phyloP scores from a whole-genome alignment of 2,329 filamentous ascomycete genomes.

The Trichoderma polysporum region DNA sequence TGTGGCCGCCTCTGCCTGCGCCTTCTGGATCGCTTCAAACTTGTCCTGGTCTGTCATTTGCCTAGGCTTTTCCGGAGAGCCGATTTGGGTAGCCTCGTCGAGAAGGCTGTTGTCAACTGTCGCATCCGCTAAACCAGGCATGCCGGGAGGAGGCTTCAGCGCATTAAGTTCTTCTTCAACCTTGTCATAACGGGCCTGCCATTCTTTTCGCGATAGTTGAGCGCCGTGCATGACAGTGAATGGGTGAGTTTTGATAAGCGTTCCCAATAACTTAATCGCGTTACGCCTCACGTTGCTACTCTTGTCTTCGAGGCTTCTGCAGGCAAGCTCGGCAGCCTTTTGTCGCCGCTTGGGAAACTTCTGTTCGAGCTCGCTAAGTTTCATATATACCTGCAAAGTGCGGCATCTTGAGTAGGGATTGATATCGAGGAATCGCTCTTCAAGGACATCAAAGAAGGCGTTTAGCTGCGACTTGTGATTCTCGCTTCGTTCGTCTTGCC shows the following conservation, averaged over 20 bases:
- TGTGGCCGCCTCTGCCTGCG: slow-evolving; percentile 82
- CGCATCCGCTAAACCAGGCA: slow-evolving; percentile 58
- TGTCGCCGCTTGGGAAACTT: slow-evolving; percentile 94
- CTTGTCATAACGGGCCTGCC: slow-evolving; percentile 76
- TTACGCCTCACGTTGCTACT: slow-evolving; percentile 96
- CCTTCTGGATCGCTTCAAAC: slow-evolving; percentile 70
- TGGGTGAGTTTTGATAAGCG: slow-evolving; percentile 88
- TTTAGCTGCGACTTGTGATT: slow-evolving; percentile 94
- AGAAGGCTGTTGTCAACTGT: slow-evolving; percentile 76
- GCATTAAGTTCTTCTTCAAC: slow-evolving; percentile 81
- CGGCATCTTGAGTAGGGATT: slow-evolving; percentile 95
- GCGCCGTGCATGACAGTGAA: slow-evolving; percentile 91
- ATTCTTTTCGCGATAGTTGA: slow-evolving; percentile 79
- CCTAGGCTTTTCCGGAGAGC: slow-evolving; percentile 63
- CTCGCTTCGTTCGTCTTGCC: slow-evolving; percentile 85
- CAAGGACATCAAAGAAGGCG: slow-evolving; percentile 93
- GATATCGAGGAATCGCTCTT: slow-evolving; percentile 92
- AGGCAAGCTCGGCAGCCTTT: slow-evolving; percentile 80
- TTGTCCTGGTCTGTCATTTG: slow-evolving; percentile 79
- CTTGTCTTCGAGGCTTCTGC: slow-evolving; percentile 91
- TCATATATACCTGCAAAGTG: slow-evolving; percentile 89
- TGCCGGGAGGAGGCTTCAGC: slow-evolving; percentile 76
- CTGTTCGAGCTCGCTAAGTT: slow-evolving; percentile 88
- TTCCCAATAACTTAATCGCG: slow-evolving; percentile 86
- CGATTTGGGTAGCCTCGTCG: slow-evolving; percentile 83